Conservation (phyloP, 352 stramenopile species). For the Elongisporangium undulatum region DNA sequence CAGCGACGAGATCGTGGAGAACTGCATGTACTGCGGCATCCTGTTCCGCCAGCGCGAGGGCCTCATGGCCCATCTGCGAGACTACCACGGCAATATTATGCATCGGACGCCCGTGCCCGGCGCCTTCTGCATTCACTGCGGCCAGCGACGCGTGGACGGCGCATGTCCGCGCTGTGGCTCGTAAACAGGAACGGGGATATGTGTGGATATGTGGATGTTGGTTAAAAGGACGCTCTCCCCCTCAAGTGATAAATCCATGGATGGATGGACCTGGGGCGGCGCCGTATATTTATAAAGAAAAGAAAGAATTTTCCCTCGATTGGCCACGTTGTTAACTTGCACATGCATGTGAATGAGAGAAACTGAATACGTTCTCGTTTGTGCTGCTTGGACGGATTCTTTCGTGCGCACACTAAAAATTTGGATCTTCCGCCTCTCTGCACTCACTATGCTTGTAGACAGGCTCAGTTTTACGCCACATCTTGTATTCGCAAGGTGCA, state of each 20-base stretch:
- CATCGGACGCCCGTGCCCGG: constrained; percentile 38
- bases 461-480: background rate
- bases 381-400: too few species aligned
- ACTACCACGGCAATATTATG: constrained; percentile 52
- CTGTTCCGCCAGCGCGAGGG: constrained; percentile 30
- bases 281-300: background rate
- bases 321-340: background rate
- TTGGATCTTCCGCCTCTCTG: background rate
- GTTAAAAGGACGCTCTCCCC: background rate
- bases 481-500: background rate
- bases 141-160: constrained; percentile 31
- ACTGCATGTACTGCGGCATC: constrained; percentile 46
- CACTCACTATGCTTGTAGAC: background rate
- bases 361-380: background rate
- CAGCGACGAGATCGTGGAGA: constrained; percentile 31
- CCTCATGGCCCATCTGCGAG: constrained; percentile 47
- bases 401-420: background rate
- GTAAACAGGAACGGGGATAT: background rate
- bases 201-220: background rate
- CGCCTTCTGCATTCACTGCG: constrained; percentile 48
- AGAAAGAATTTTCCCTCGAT: background rate
- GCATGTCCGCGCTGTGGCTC: constrained; percentile 33
- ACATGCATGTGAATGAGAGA: background rate
- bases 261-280: background rate
- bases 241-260: background rate